These are phyloP conservation scores for Carpinus fangiana DNA, from an alignment of 306 rosid genomes.

Conservation along the genomic window DNA sequence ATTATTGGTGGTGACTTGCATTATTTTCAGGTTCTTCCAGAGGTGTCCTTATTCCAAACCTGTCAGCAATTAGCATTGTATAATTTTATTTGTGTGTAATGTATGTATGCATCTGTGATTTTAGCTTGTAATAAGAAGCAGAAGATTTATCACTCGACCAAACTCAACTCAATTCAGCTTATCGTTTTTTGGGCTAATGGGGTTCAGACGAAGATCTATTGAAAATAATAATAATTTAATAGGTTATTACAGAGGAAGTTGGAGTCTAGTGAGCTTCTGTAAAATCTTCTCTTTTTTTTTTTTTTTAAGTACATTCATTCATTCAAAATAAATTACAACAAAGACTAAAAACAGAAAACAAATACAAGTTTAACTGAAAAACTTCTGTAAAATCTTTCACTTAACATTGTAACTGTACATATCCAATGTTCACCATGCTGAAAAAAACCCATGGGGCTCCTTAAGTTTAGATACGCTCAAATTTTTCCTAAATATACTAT, in stretches of 20 bases:
- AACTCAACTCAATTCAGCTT: background rate
- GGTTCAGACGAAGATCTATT: background rate
- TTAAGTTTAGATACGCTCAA: background rate
- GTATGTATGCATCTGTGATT: background rate
- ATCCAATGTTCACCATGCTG: background rate
- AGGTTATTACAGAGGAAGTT: background rate
- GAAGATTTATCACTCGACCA: background rate
- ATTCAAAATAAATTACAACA: too few species aligned
- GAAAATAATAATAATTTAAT: background rate
- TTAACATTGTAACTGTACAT: background rate
- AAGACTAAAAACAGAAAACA: too few species aligned
- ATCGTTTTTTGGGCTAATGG: background rate
- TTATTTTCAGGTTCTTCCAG: constrained; percentile 86
- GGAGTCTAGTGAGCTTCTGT: background rate
- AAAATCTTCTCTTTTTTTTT: background rate
- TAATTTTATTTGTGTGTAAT: background rate
- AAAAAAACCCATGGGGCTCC: background rate
- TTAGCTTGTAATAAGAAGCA: background rate
- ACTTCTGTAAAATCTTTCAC: background rate
- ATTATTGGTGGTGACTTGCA: constrained; percentile 90
- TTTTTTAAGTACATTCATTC: too few species aligned
- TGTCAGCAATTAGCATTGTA: background rate
- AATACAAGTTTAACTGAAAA: too few species aligned
- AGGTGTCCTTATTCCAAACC: constrained; percentile 46
- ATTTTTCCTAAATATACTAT: background rate